A percentile compares a stretch with the other conserved stretches of the same genome.
Evolutionary conservation across 805 yeast genomes (phyloP).

Genomic region (Ogataea trehalophila): DNA sequence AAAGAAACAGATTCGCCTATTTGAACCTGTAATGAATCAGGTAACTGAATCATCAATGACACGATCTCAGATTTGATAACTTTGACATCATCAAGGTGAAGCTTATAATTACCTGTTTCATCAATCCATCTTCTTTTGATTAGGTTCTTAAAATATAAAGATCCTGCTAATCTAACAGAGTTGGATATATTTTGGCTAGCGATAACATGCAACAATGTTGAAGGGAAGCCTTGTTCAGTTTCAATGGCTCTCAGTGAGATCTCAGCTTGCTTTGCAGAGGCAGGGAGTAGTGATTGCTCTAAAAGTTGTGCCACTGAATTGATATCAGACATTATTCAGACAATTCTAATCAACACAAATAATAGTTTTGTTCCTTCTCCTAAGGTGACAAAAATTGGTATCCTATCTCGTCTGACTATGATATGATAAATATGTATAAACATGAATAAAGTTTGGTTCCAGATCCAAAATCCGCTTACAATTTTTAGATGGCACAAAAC

Average conservation of each 20-base stretch:
- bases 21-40: constrained; percentile 80
- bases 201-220: constrained; percentile 70
- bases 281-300: constrained; percentile 61
- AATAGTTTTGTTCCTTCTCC: background rate
- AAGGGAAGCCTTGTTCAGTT: constrained; percentile 64
- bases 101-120: constrained; percentile 75
- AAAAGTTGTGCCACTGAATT: constrained; percentile 50
- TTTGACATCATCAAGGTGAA: constrained; percentile 56
- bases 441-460: too few species aligned
- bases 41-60: constrained; percentile 79
- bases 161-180: constrained; percentile 77
- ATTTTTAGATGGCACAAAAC: too few species aligned
- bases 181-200: constrained; percentile 51
- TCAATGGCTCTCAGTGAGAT: constrained; percentile 59
- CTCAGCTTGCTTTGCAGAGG: constrained; percentile 65
- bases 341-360: background rate
- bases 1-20: constrained; percentile 89
- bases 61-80: constrained; percentile 74
- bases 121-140: constrained; percentile 84
- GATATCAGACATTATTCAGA: constrained; percentile 35
- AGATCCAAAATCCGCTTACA: too few species aligned
- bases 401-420: too few species aligned
- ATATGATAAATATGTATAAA: too few species aligned
- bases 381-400: too few species aligned
- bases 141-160: constrained; percentile 85